These are phyloP conservation scores for Fragaria vesca DNA, from an alignment of 306 rosid genomes.

Conservation along the genomic window DNA sequence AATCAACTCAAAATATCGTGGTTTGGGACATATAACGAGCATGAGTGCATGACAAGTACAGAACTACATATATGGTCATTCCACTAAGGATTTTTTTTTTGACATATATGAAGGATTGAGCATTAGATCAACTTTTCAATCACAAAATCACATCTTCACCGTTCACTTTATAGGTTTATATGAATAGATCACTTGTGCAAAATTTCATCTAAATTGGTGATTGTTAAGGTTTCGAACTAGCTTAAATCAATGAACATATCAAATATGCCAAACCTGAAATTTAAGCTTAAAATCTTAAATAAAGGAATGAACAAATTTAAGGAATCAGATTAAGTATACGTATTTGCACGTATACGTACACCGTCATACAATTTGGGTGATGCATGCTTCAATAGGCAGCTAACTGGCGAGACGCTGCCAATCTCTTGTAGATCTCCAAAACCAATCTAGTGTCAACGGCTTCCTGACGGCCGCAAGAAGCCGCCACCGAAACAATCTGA, in stretches of 20 bases:
- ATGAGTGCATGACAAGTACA: neutral
- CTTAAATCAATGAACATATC: no score
- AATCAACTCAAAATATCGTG: neutral
- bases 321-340: neutral
- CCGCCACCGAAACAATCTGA: constrained; percentile 17
- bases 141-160: no score
- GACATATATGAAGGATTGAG: no score
- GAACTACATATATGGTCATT: no score
- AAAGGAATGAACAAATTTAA: neutral
- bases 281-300: neutral
- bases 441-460: constrained; percentile 32
- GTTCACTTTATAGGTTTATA: no score
- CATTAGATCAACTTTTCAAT: no score
- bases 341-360: neutral
- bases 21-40: neutral
- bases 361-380: neutral
- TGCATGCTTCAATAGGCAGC: neutral
- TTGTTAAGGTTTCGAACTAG: no score
- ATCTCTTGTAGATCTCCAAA: constrained; percentile 37
- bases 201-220: no score
- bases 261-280: no score
- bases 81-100: no score
- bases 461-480: constrained; percentile 18
- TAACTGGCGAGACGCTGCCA: constrained; percentile 28
- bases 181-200: no score